Conservation (phyloP, 306 rosid genomes). For the Dalbergia cultrata region DNA sequence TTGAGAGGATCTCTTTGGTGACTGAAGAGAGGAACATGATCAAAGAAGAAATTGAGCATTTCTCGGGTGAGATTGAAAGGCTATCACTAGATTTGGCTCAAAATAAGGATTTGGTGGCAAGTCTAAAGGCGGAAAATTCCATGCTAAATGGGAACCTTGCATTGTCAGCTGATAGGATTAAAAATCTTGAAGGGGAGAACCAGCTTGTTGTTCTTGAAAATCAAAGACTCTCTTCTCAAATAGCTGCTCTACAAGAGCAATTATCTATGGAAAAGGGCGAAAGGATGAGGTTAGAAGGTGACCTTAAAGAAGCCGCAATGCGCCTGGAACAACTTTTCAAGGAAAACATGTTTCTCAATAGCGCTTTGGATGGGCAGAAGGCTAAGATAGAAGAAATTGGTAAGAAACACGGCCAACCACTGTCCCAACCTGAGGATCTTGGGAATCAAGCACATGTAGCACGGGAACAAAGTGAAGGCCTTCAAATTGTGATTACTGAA, state of each 20-base stretch:
- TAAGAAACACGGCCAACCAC: constrained; percentile 44
- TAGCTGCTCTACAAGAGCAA: constrained; percentile 62
- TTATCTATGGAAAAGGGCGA: constrained; percentile 63
- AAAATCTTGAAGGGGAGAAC: constrained; percentile 67
- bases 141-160: constrained; percentile 63
- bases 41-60: constrained; percentile 62
- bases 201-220: constrained; percentile 59
- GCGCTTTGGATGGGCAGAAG: constrained; percentile 66
- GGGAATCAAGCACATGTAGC: constrained; percentile 48
- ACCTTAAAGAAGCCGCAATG: constrained; percentile 58
- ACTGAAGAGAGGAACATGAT: constrained; percentile 63
- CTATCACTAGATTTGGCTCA: constrained; percentile 60
- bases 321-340: constrained; percentile 70
- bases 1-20: constrained; percentile 57
- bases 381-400: constrained; percentile 61
- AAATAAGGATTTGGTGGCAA: constrained; percentile 59
- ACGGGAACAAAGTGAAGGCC: constrained; percentile 49
- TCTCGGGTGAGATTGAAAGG: constrained; percentile 63
- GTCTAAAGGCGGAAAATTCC: constrained; percentile 64
- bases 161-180: constrained; percentile 61
- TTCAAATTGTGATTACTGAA: constrained; percentile 48
- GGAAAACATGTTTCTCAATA: constrained; percentile 66
- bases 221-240: constrained; percentile 61
- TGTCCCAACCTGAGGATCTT: constrained; percentile 54
- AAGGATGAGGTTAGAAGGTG: constrained; percentile 59